Base-by-base conservation (phyloP, 495 filamentous ascomycete genomes). In the Penicillium paradoxum region DNA sequence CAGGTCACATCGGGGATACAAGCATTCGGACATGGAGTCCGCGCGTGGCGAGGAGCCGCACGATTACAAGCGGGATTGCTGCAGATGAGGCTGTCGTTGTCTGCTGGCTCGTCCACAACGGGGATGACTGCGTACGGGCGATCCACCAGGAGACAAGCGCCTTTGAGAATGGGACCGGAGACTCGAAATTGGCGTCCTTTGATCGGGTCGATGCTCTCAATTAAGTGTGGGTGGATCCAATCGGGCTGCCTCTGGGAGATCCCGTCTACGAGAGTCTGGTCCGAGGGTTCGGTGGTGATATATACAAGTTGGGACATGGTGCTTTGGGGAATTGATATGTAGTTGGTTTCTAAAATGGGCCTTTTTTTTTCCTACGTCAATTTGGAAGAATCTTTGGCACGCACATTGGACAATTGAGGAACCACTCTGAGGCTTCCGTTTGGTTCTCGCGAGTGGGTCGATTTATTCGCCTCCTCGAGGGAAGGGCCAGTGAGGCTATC, bases 121-220 rank as follows among this genome's bases (percentile, higher is more conserved):
- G 71, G 67, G 29, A 73, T 69, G 2, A 71, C 41, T 36, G 67
- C 66, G 36, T 71, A 73, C 5, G 71, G 67, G 29, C 43, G 55
- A 36, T 73, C 71, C 18, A 71, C 52, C 5, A 73, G 58, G 11
- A 73, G 56, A 29, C 60, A 52, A 38, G 66, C 54, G 39, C 63
- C 64, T 58, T 65, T 59, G 27, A 52, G 55, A 27, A 73, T 60
- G 24, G 48, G 57, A 9, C 51, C 40, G 13, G 65, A 63, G 22
- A 57, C 66, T 6, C 59, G 67, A 4, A 73, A 56, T 50, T 72
- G 65, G 18, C 71, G 71, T 47, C 71, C 71, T 39, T 73, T 73
- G 57, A 55, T 34, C 8, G 67, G 60, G 51, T 69, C 56, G 22
- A 50, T 48, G 54, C 58, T 65, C 21, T 73, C 58, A 14, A 59